These are phyloP conservation scores for Boeremia exigua DNA, from an alignment of 2,329 filamentous ascomycete genomes.

Conservation along the genomic window DNA sequence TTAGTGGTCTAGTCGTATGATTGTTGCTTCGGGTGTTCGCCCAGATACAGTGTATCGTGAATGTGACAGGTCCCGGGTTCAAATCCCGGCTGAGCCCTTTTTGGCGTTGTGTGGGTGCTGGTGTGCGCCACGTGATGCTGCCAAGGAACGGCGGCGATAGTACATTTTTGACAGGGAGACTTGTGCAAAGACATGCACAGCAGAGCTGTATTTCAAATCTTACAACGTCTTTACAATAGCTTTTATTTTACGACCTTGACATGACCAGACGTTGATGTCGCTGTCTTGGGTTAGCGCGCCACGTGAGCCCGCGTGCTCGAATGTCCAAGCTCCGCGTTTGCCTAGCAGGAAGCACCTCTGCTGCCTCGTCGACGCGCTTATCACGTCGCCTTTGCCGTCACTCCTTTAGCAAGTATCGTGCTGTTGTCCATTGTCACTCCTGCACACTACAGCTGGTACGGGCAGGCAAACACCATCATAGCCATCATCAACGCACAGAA, in stretches of 20 bases:
- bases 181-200: not conserved
- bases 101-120: not conserved
- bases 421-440: not conserved
- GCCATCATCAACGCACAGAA: not conserved
- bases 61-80: slow-evolving; percentile 20
- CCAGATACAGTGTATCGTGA: slow-evolving; percentile 3
- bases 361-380: not conserved
- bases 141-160: not conserved
- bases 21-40: slow-evolving; percentile 9
- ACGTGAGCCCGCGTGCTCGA: slow-evolving; percentile 10
- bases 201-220: not conserved
- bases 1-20: slow-evolving; percentile 18
- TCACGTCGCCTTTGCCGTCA: not conserved
- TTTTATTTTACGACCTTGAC: not conserved
- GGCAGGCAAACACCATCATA: not conserved
- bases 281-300: not conserved
- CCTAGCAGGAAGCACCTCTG: slow-evolving; percentile 29
- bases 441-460: not conserved
- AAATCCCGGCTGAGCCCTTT: slow-evolving; percentile 16
- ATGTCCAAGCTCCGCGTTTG: slow-evolving; percentile 33
- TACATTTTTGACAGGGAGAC: not conserved
- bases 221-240: too few relatives aligned
- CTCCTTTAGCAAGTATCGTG: not conserved
- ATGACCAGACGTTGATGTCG: not conserved
- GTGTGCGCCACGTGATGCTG: not conserved